Conservation (phyloP, 1,284 basidiomycete species). For the Microbotryum intermedium region DNA sequence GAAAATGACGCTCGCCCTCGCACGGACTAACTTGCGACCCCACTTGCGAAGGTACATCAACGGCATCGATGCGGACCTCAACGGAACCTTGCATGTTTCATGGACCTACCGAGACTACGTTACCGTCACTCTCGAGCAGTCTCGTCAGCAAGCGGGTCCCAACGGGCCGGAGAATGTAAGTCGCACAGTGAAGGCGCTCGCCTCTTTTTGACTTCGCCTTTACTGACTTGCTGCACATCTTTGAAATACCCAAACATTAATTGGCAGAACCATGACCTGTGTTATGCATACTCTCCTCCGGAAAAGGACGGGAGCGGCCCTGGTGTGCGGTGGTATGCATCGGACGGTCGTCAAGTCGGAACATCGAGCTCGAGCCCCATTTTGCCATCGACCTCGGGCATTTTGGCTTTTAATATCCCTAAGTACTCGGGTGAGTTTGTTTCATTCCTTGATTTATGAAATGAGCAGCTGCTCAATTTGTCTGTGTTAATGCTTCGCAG, state of each 20-base stretch:
- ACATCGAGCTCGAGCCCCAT: conserved; percentile 39
- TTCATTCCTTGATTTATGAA: not conserved
- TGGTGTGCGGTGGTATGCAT: conserved; percentile 38
- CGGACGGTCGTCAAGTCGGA: conserved; percentile 30
- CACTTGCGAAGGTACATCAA: conserved; percentile 43
- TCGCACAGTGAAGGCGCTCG: not conserved
- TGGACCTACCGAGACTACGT: conserved; percentile 47
- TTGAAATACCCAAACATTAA: too few relatives aligned
- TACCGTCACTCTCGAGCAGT: conserved; percentile 43
- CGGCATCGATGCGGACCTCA: conserved; percentile 43
- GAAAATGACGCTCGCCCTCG: too few relatives aligned
- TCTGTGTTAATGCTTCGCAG: conserved; percentile 19
- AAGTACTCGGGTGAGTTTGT: conserved; percentile 38
- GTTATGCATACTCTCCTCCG: conserved; percentile 40
- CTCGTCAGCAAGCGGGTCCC: conserved; percentile 44
- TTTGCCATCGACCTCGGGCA: conserved; percentile 42
- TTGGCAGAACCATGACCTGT: conserved; percentile 44
- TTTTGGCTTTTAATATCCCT: conserved; percentile 43
- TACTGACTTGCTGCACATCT: too few relatives aligned
- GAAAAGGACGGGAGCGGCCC: conserved; percentile 41
- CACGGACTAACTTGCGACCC: too few relatives aligned
- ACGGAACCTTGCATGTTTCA: conserved; percentile 40
- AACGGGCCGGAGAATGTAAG: conserved; percentile 46
- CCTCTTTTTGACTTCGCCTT: too few relatives aligned
- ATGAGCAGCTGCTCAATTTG: too few relatives aligned